Evolutionary conservation across 2,329 filamentous ascomycete genomes (phyloP).

Genomic region (Aspergillus jensenii): DNA sequence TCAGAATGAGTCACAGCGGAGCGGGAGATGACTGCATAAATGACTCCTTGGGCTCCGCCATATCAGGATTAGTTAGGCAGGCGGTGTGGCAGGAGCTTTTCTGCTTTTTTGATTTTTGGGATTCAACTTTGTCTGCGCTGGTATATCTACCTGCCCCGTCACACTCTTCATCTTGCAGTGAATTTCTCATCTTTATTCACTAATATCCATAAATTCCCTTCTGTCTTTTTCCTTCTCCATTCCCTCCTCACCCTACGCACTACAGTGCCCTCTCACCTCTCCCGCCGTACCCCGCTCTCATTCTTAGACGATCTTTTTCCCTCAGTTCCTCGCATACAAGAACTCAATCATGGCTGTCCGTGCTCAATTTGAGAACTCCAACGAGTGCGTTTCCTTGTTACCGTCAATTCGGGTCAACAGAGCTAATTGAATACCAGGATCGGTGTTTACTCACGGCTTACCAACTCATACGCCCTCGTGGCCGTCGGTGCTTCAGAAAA

Average conservation of each 20-base stretch:
- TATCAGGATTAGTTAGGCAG: slow-evolving; percentile 19
- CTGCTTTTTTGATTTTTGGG: slow-evolving; percentile 2
- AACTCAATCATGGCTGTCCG: slow-evolving; percentile 45
- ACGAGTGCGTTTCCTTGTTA: slow-evolving; percentile 38
- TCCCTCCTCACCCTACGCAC: neutral
- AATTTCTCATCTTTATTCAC: neutral
- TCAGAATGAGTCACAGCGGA: slow-evolving; percentile 17
- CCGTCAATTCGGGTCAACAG: neutral
- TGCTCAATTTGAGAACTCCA: slow-evolving; percentile 52
- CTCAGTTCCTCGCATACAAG: slow-evolving; percentile 3
- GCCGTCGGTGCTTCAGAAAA: slow-evolving; percentile 95
- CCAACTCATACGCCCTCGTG: slow-evolving; percentile 94
- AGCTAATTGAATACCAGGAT: slow-evolving; percentile 59
- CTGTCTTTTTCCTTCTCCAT: neutral
- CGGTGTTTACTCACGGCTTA: slow-evolving; percentile 94
- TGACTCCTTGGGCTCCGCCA: slow-evolving; percentile 15
- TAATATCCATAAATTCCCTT: neutral
- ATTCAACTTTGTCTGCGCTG: slow-evolving; percentile 1
- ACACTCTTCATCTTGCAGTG: neutral
- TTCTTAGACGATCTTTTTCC: slow-evolving; percentile 2
- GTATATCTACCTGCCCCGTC: neutral
- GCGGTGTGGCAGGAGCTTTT: slow-evolving; percentile 10
- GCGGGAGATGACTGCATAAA: slow-evolving; percentile 8
- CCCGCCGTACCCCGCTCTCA: slow-evolving; percentile 6
- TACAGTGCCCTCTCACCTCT: neutral